These are phyloP conservation scores for Botrytis byssoidea DNA, from an alignment of 2,329 filamentous ascomycete species.

Conservation along the genomic window DNA sequence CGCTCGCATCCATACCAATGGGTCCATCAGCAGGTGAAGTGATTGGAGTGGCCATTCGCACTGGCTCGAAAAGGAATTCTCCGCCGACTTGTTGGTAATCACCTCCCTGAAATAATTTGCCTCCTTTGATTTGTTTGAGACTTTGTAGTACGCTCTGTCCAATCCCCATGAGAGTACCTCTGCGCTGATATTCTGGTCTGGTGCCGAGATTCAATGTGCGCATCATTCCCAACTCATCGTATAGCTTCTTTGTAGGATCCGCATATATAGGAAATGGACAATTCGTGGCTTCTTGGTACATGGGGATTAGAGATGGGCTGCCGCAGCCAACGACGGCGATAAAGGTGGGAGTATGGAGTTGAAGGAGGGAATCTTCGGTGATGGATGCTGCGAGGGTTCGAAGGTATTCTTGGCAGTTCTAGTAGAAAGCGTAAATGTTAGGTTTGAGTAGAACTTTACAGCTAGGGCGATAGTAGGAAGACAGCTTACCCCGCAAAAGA, in stretches of 20 bases:
- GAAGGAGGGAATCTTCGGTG: constrained; percentile 35
- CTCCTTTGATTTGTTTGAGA: constrained; percentile 42
- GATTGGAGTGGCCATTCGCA: constrained; percentile 31
- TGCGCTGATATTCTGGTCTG: constrained; percentile 50
- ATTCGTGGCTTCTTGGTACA: constrained; percentile 48
- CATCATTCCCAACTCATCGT: constrained; percentile 54
- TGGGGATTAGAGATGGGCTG: constrained; percentile 51
- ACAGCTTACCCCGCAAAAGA: constrained; percentile 41
- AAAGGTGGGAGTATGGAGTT: constrained; percentile 37
- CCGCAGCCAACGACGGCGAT: constrained; percentile 58
- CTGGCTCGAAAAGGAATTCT: constrained; percentile 40
- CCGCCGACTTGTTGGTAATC: constrained; percentile 53
- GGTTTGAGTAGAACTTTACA: neutral
- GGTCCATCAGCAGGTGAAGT: constrained; percentile 18
- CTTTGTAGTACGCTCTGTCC: constrained; percentile 44
- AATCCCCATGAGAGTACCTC: constrained; percentile 43
- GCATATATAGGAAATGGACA: constrained; percentile 57
- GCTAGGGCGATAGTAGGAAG: neutral
- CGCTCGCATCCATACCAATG: constrained; percentile 18
- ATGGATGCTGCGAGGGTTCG: constrained; percentile 36
- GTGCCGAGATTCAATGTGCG: constrained; percentile 48
- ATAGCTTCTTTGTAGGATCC: constrained; percentile 53
- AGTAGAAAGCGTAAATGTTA: neutral
- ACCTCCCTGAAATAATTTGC: constrained; percentile 49
- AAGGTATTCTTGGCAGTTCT: constrained; percentile 42